These are phyloP conservation scores for Yamadazyma blattariae DNA, from an alignment of 1,139 yeast genomes.

Conservation along the genomic window DNA sequence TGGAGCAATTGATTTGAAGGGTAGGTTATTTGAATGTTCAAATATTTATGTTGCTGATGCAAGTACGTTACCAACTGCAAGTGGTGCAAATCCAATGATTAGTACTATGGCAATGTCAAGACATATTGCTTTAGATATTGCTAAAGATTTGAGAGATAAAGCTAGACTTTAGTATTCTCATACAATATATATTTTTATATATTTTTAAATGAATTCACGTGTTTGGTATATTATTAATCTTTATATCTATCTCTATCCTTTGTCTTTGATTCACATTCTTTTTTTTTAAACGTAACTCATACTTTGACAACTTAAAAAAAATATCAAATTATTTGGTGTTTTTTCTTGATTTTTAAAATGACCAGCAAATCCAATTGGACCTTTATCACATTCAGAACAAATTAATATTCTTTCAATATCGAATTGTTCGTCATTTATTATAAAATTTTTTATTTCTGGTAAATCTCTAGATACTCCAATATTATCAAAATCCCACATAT, in stretches of 20 bases:
- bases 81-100: conserved; percentile 59
- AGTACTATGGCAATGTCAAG: conserved; percentile 42
- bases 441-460: conserved; percentile 16
- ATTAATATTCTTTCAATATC: conserved; percentile 50
- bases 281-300: conserved; percentile 27
- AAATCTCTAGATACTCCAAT: conserved; percentile 64
- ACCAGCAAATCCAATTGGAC: conserved; percentile 71
- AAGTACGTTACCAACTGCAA: conserved; percentile 56
- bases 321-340: conserved; percentile 37
- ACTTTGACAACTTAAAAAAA: conserved; percentile 44
- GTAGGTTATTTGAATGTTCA: conserved; percentile 51
- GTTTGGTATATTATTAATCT: background rate
- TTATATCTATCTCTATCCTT: background rate
- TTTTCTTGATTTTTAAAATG: conserved; percentile 24
- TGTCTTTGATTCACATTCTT: background rate
- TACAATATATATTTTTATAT: background rate
- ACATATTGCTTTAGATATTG: conserved; percentile 32
- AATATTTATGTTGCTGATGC: conserved; percentile 58
- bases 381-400: conserved; percentile 74
- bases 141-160: conserved; percentile 30
- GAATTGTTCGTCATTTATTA: conserved; percentile 16
- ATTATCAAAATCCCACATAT: conserved; percentile 77
- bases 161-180: conserved; percentile 23
- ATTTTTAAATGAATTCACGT: background rate
- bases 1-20: conserved; percentile 50